Base-by-base conservation (phyloP, 1,284 basidiomycete species). In the Pterulicium gracile region DNA sequence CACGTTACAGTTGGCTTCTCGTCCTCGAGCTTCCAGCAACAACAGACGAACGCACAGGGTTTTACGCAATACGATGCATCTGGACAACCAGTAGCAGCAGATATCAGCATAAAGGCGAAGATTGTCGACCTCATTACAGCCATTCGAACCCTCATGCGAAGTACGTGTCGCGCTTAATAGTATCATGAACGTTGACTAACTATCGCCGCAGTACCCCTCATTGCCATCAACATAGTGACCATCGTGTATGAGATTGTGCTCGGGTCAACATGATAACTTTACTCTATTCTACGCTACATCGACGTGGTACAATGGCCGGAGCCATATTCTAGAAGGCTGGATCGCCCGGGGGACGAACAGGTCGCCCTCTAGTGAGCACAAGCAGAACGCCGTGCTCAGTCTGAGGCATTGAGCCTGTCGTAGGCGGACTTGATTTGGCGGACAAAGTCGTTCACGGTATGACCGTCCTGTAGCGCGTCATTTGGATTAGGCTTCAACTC, bases 81-180 rank as follows among this genome's bases (percentile, higher is more conserved):
- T 46, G 73, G 73, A 23, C 79, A 75, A 50, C 72, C 72, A 18
- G 66, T 58, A 46, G 69, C 61, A 52, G 66, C 58, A 58, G 88
- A 89, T 22, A 65, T 77, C 49, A 75, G 85, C 34, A 69, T 98
- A 53, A 97, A 97, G 68, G 79, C 78, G 47, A 81, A 89, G 57
- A 63, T 96, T 43, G 81, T 98, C 60, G 89, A 92, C 64, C 75
- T 98, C 55, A 97, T 97, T 53, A 78, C 85, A 54, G 94, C 94
- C 21, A 92, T 97, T 49, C 73, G 94, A 63, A 97, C 92, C 47
- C 71, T 98, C 52, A 87, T 98, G 85, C 79, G 95, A 63, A 91
- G 94, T 98, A 53, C 56, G 69, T 70, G 40, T 44, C 47, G 24
- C n/a, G n/a, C n/a, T n/a, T n/a, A n/a, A n/a, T n/a, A n/a, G n/a